Conservation (phyloP, 352 stramenopile species). For the Blastocystis hominis region DNA sequence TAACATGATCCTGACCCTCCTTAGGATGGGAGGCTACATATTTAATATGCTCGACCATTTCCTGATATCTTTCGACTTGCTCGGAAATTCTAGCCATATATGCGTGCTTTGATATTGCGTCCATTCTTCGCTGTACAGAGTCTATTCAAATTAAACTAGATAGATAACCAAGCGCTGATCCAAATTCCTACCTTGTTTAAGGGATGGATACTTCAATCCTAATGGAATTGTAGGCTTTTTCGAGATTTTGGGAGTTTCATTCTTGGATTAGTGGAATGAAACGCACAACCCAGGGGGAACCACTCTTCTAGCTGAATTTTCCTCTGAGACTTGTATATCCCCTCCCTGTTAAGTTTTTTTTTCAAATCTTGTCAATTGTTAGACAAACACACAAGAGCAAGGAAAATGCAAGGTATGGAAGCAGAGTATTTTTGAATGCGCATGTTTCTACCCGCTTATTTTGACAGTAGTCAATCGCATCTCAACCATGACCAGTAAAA, state of each 20-base stretch:
- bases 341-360: neutral
- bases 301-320: neutral
- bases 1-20: constrained; percentile 42
- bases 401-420: too few relatives aligned
- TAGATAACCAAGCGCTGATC: neutral
- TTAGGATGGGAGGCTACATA: constrained; percentile 80
- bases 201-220: neutral
- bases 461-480: neutral
- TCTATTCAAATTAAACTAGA: constrained; percentile 10
- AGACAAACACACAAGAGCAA: too few relatives aligned
- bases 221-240: neutral
- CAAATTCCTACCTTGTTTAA: neutral
- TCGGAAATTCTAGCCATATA: constrained; percentile 81
- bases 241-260: neutral
- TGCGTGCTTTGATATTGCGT: constrained; percentile 61
- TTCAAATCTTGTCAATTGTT: neutral
- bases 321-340: too few relatives aligned
- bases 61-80: constrained; percentile 79
- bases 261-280: neutral
- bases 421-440: too few relatives aligned
- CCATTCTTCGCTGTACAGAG: constrained; percentile 45
- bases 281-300: neutral
- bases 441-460: neutral
- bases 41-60: constrained; percentile 92
- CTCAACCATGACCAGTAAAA: neutral